Base-by-base conservation (phyloP, 2,329 filamentous ascomycete genomes). In the Aureobasidium sp. region DNA sequence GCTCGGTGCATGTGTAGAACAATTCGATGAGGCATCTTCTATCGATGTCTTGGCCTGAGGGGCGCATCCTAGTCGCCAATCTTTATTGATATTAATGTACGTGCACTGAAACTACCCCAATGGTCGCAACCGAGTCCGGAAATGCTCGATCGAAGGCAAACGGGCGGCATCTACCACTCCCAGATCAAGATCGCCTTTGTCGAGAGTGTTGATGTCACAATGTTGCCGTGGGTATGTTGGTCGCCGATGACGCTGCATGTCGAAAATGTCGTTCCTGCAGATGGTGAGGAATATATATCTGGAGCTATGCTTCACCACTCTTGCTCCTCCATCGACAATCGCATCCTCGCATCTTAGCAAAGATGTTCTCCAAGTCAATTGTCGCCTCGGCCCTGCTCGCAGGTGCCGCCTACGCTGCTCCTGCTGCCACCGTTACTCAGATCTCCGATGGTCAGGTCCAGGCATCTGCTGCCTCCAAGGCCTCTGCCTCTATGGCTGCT, bases 331-430 rank as follows among this genome's bases (percentile, higher is more conserved):
- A 62, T 55, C 50, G 37, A 55, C 42, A 52, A 42, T 36, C 27
- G 27, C 21, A 54, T 27, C 27, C 32, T 48, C 41, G 29, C 30
- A 55, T 15, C 49, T 25, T 34, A 21, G 11, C n/a, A 59, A 66
- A 63, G 58, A 68, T 67, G 67, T 63, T 63, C 55, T 49, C 61
- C 65, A 66, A 63, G 63, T 63, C 59, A n/a, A 48, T 65, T 34
- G 27, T 66, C 29, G 61, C 64, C 54, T 52, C 61, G 39, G 63
- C 64, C 25, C 62, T 67, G 52, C 62, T 66, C 21, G 64, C 64
- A 48, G 65, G 67, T 61, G 50, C 70, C 29, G 69, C 65, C 21
- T 68, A 71, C 44, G 73, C 74, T 29, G 74, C 73, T 48, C 76
- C 75, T 54, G 50, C 50, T 39, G 70, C 32, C 32, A 34, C 32